Evolutionary conservation across 2,329 filamentous ascomycete species (phyloP).

Genomic region (Aureobasidium sp.): DNA sequence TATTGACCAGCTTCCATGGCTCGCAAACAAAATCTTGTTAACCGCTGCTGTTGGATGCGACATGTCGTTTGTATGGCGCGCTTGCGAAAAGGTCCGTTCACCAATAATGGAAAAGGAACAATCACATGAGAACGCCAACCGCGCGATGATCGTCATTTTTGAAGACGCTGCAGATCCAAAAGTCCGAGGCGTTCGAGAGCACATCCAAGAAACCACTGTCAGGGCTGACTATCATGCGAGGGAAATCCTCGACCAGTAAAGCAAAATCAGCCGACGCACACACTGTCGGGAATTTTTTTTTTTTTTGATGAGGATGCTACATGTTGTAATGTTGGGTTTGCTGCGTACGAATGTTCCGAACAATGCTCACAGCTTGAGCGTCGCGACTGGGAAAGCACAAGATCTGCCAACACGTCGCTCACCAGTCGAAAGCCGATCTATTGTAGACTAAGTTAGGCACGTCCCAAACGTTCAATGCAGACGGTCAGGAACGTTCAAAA

Average conservation of each 20-base stretch:
- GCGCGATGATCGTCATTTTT: slow-evolving; percentile 8
- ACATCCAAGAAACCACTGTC: background rate
- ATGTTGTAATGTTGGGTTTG: no score
- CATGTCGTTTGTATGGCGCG: slow-evolving; percentile 6
- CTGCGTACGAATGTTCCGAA: no score
- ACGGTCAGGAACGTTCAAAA: background rate
- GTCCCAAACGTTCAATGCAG: no score
- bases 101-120: background rate
- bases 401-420: background rate
- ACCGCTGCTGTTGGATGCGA: slow-evolving; percentile 3
- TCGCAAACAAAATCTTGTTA: slow-evolving; percentile 1
- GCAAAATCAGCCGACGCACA: slow-evolving; percentile 1
- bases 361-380: background rate
- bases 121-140: slow-evolving; percentile 8
- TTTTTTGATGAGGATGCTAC: no score
- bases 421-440: background rate
- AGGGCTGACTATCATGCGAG: background rate
- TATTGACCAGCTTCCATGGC: slow-evolving; percentile 6
- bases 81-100: slow-evolving; percentile 3
- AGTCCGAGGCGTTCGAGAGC: background rate
- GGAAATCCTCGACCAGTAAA: background rate
- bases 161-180: background rate
- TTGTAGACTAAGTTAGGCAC: background rate
- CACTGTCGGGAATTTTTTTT: background rate
- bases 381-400: background rate